Evolutionary conservation across 2,329 filamentous ascomycete species (phyloP).

Genomic region (Nigrospora sphaerica): DNA sequence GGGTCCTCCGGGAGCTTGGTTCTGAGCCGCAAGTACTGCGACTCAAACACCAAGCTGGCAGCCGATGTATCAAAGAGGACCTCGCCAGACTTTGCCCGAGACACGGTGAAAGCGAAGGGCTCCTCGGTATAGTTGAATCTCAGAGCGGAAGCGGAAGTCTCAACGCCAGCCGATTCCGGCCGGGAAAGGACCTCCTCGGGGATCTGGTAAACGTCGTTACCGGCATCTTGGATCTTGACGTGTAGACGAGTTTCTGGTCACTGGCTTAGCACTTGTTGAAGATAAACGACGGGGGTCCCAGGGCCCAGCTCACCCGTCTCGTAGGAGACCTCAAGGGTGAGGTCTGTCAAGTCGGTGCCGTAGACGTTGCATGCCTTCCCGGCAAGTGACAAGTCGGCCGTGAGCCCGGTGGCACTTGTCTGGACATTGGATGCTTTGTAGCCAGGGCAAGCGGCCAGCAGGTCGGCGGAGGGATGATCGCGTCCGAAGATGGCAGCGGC

Average conservation of each 20-base stretch:
- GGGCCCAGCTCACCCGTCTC: constrained; percentile 37
- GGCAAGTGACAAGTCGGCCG: constrained; percentile 56
- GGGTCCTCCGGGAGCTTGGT: constrained; percentile 63
- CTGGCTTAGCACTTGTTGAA: no score
- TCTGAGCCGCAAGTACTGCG: constrained; percentile 67
- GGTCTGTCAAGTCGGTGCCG: constrained; percentile 56
- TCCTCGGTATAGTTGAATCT: constrained; percentile 25
- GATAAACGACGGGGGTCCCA: no score
- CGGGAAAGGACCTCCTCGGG: constrained; percentile 62
- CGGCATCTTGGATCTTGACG: constrained; percentile 65
- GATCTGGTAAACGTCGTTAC: constrained; percentile 67
- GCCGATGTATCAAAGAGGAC: constrained; percentile 65
- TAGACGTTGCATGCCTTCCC: constrained; percentile 62
- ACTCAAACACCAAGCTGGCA: constrained; percentile 64
- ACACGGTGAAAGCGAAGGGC: constrained; percentile 34
- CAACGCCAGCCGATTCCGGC: constrained; percentile 27
- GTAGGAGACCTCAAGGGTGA: constrained; percentile 58
- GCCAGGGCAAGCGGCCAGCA: constrained; percentile 45
- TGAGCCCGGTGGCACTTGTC: constrained; percentile 42
- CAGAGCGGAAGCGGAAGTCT: constrained; percentile 14
- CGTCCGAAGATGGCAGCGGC: constrained; percentile 15
- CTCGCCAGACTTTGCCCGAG: constrained; percentile 29
- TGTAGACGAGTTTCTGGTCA: constrained; percentile 58
- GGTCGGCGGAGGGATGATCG: constrained; percentile 16
- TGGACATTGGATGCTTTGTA: constrained; percentile 53